These are phyloP conservation scores for Hippophae rhamnoides DNA, from an alignment of 306 rosid species.

Conservation along the genomic window DNA sequence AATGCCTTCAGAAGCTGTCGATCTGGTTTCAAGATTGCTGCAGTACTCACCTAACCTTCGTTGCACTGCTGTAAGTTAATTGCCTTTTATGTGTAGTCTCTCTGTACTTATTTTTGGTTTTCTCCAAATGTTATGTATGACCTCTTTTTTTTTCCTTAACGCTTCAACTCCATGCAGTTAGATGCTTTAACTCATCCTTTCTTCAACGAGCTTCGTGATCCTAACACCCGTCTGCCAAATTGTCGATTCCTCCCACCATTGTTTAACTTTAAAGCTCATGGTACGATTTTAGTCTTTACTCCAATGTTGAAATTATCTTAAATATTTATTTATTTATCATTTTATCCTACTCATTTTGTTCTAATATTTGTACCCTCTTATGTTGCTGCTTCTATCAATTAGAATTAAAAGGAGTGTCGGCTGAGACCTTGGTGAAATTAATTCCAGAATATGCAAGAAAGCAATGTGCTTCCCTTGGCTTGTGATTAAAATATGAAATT, in stretches of 20 bases:
- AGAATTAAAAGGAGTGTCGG: conserved; percentile 57
- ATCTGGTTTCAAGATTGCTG: conserved; percentile 84
- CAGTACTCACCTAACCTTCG: conserved; percentile 93
- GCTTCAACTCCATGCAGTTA: no score
- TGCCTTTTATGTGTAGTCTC: background rate
- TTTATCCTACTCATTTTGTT: background rate
- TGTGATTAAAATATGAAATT: background rate
- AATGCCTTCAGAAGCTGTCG: conserved; percentile 99
- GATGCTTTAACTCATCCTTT: no score
- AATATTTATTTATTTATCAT: no score
- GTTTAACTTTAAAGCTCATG: no score
- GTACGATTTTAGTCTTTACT: no score
- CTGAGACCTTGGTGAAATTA: conserved; percentile 45
- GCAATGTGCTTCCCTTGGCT: conserved; percentile 44
- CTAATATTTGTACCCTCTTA: background rate
- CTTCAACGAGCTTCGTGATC: no score
- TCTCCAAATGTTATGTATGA: no score
- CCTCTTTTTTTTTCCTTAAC: no score
- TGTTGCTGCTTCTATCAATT: background rate
- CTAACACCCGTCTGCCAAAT: no score
- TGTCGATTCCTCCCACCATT: no score
- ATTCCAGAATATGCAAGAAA: conserved; percentile 56
- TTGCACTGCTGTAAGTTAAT: conserved; percentile 75
- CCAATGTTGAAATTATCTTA: no score
- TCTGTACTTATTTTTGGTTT: no score